Evolutionary conservation across 345 rosid genomes (phyloP).

Genomic region (Gossypium mustelinum): DNA sequence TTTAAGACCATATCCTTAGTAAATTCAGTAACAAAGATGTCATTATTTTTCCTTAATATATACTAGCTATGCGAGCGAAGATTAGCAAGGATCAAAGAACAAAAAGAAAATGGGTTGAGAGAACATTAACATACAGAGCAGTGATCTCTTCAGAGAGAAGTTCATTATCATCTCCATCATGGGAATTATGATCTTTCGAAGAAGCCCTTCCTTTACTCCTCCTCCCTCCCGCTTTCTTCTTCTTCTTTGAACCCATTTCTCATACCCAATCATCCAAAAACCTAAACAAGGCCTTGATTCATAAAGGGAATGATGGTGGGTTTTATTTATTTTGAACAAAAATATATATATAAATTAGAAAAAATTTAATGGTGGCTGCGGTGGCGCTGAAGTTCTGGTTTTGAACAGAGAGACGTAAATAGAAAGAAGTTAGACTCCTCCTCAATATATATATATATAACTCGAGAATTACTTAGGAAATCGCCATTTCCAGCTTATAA

Average conservation of each 20-base stretch:
- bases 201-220: slow-evolving; percentile 64
- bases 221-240: slow-evolving; percentile 42
- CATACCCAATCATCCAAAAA: not conserved
- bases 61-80: not conserved
- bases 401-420: not conserved
- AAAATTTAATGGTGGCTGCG: not conserved
- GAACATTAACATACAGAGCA: slow-evolving; percentile 62
- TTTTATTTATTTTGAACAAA: not conserved
- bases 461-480: not conserved
- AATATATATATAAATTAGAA: not conserved
- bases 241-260: slow-evolving; percentile 16
- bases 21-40: not conserved
- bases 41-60: not conserved
- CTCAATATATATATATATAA: no score
- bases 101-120: not conserved
- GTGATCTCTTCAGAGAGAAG: slow-evolving; percentile 91
- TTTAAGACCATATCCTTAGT: no score
- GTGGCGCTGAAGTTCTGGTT: not conserved
- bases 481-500: not conserved
- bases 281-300: slow-evolving; percentile 4
- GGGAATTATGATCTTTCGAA: slow-evolving; percentile 56
- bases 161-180: slow-evolving; percentile 54
- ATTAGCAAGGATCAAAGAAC: not conserved
- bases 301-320: not conserved
- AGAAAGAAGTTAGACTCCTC: not conserved